Evolutionary conservation across 169 alveolate species (phyloP).

Genomic region (Plasmodium berghei): DNA sequence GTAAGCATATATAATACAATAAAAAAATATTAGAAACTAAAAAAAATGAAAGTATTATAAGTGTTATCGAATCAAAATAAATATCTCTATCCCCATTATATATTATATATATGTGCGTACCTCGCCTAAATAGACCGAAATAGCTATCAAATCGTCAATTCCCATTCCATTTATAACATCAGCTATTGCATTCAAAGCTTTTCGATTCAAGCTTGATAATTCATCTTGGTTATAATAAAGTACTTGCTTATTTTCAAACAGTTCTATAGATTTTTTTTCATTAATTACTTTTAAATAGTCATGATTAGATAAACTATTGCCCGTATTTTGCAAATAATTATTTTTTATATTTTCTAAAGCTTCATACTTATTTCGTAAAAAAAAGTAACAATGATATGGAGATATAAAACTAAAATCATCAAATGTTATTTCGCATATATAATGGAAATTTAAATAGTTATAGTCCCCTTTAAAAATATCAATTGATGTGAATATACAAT

Average conservation of each 20-base stretch:
- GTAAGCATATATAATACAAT: background rate
- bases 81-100: background rate
- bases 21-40: background rate
- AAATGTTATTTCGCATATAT: constrained; percentile 65
- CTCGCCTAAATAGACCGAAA: constrained; percentile 61
- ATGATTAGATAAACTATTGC: background rate
- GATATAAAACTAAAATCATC: constrained; percentile 64
- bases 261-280: constrained; percentile 39
- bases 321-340: constrained; percentile 25
- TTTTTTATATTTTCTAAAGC: constrained; percentile 10
- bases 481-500: constrained; percentile 73
- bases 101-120: constrained; percentile 1
- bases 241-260: constrained; percentile 27
- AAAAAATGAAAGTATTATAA: background rate
- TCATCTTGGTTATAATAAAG: constrained; percentile 55
- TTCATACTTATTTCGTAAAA: constrained; percentile 58
- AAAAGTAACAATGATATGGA: constrained; percentile 75
- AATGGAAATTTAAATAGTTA: constrained; percentile 61
- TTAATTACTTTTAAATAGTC: constrained; percentile 31
- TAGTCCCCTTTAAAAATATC: constrained; percentile 72
- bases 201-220: constrained; percentile 16
- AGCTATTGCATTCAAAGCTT: constrained; percentile 9
- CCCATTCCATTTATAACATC: constrained; percentile 39
- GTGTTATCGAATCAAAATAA: background rate
- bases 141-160: constrained; percentile 42